Evolutionary conservation across 176 grass and related monocot species (phyloP).

Genomic region (maize (Zea mays)): DNA sequence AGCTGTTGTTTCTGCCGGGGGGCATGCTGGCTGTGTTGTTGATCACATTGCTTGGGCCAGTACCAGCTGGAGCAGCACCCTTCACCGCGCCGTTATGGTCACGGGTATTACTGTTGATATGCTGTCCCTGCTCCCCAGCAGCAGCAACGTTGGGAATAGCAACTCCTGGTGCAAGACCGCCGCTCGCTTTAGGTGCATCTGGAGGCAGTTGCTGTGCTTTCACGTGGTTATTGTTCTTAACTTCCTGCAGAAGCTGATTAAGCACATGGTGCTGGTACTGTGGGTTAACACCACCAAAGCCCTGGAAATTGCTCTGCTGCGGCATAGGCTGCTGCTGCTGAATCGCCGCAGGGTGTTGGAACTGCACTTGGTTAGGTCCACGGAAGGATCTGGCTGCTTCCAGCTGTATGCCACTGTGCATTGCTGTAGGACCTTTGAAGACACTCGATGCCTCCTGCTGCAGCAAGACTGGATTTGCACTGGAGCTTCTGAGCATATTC

Average conservation of each 20-base stretch:
- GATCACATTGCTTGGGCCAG: conserved; percentile 43
- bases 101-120: conserved; percentile 37
- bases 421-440: conserved; percentile 47
- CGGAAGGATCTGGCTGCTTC: conserved; percentile 45
- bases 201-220: conserved; percentile 37
- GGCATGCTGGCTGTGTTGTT: conserved; percentile 30
- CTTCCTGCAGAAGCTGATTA: conserved; percentile 88
- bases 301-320: conserved; percentile 53
- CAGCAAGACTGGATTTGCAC: conserved; percentile 52
- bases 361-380: conserved; percentile 42
- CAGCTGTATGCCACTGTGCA: conserved; percentile 54
- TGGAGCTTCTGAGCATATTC: conserved; percentile 64
- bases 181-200: conserved; percentile 43
- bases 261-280: conserved; percentile 74
- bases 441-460: conserved; percentile 57
- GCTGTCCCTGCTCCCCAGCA: conserved; percentile 26
- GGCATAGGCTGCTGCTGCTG: conserved; percentile 35
- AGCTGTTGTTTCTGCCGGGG: conserved; percentile 65
- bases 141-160: neutral
- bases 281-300: conserved; percentile 35
- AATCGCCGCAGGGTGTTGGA: conserved; percentile 46
- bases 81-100: conserved; percentile 16
- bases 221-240: conserved; percentile 52
- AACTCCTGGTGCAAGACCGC: conserved; percentile 37
- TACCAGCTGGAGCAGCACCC: conserved; percentile 2